Conservation (phyloP, 176 grass and related monocot genomes). For the Oryza australiensis region DNA sequence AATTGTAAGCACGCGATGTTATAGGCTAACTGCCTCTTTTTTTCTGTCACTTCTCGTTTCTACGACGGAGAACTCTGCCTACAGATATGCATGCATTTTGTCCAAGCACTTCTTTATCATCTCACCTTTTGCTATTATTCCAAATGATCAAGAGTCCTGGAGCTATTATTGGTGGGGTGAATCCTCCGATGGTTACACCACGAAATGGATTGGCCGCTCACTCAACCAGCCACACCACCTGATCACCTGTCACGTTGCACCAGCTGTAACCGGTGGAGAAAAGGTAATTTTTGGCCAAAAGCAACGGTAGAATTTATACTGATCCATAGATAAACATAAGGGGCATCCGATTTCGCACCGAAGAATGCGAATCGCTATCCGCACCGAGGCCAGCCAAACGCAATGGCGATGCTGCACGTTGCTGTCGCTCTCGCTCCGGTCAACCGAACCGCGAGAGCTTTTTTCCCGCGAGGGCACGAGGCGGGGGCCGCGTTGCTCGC, state of each 20-base stretch:
- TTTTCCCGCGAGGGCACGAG: not conserved
- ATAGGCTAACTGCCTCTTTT: not conserved
- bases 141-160: not conserved
- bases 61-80: not conserved
- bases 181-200: slow-evolving; percentile 6
- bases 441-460: not conserved
- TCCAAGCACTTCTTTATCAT: not conserved
- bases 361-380: not conserved
- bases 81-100: not conserved
- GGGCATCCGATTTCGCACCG: not conserved
- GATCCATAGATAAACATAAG: not conserved
- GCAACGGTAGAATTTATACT: not conserved
- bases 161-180: not conserved
- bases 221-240: not conserved
- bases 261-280: not conserved
- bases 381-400: not conserved
- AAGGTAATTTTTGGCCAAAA: not conserved
- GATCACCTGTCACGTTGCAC: not conserved
- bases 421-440: not conserved
- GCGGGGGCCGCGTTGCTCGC: not conserved
- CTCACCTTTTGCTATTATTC: not conserved
- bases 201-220: not conserved
- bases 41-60: not conserved
- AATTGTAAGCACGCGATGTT: not conserved
- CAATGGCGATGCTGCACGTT: not conserved